Evolutionary conservation across 192 early-diverging fungal species (phyloP), one percentile per base, ranked within the genome.

Genomic region (Coemansia sp.): DNA sequence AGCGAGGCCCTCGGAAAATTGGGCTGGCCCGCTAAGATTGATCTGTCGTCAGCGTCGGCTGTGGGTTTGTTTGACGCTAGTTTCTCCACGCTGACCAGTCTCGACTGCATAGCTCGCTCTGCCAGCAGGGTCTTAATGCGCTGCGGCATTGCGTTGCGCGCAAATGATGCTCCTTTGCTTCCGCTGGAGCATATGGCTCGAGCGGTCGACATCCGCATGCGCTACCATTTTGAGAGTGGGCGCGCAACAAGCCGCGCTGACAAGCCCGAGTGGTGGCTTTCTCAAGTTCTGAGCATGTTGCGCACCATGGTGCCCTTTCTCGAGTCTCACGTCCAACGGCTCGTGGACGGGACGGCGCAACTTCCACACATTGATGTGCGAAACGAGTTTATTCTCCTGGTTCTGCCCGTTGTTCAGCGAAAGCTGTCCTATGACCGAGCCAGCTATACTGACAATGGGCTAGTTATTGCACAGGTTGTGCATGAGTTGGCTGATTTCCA

Each of bases 251-350:
- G 86, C 56, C 78, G 86, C 36, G 70, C 86, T 2, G 89, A 90
- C 55, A 88, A 87, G 81, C 86, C 89, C n/a, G 89, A 90, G 61
- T 88, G 87, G 88, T 88, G 84, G 57, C 64, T 88, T 17, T 76
- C 80, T 3, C 85, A 87, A 40, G 55, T 85, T 17, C 60, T 84
- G 25, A 71, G 63, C 15, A 72, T 78, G 25, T 77, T 88, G 31
- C 80, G 72, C 15, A 81, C 82, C 7, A 83, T 86, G 49, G 57
- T 83, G 9, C 79, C 86, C 6, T 85, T 90, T 50, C 48, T 90
- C 7, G 70, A 83, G 56, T 65, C 73, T 14, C 81, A 71, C 26
- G 72, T 87, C 0, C 89, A 90, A 39, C 67, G 59, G n/a, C 68
- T 89, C 8, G 58, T 88, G 14, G 68, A 87, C 9, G 70, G 69